Percentiles rank a stretch among this genome's conserved stretches.
Conservation (phyloP, 441 rosid species). For the Flueggea neowawraea region DNA sequence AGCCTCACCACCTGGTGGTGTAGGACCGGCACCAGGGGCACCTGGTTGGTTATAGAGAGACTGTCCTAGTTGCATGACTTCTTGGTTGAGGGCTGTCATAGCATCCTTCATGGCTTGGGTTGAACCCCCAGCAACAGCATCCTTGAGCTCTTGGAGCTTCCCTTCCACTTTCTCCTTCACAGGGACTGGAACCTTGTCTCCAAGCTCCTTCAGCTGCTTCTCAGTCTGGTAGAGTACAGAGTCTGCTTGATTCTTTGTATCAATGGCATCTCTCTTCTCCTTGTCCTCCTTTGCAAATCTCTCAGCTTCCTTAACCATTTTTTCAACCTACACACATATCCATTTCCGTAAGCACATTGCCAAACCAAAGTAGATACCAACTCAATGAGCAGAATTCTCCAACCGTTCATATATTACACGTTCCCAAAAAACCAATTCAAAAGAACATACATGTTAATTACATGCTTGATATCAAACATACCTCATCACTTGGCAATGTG, state of each 20-base stretch:
- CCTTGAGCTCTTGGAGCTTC: slow-evolving; percentile 78
- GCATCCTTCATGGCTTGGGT: slow-evolving; percentile 76
- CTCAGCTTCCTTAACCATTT: slow-evolving; percentile 90
- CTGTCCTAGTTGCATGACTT: slow-evolving; percentile 92
- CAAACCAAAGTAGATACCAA: too few species aligned
- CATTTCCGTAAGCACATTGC: neutral
- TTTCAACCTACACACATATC: slow-evolving; percentile 52
- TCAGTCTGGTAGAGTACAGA: slow-evolving; percentile 83
- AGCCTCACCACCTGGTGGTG: slow-evolving; percentile 50
- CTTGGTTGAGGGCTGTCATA: slow-evolving; percentile 85
- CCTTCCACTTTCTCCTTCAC: slow-evolving; percentile 85
- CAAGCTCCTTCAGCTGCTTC: slow-evolving; percentile 84
- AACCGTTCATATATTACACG: neutral
- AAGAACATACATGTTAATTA: neutral
- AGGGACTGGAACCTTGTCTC: slow-evolving; percentile 76
- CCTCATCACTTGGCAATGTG: slow-evolving; percentile 93
- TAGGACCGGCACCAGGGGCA: slow-evolving; percentile 46
- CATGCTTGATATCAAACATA: slow-evolving; percentile 14
- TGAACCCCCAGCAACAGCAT: slow-evolving; percentile 53
- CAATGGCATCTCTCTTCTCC: slow-evolving; percentile 90
- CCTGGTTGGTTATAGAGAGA: slow-evolving; percentile 90
- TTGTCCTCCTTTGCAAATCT: slow-evolving; percentile 79
- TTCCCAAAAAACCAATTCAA: neutral
- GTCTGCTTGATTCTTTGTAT: slow-evolving; percentile 95
- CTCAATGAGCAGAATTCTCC: too few species aligned